These are phyloP conservation scores for Apophysomyces ossiformis DNA, from an alignment of 371 early-diverging fungal species.

Conservation along the genomic window DNA sequence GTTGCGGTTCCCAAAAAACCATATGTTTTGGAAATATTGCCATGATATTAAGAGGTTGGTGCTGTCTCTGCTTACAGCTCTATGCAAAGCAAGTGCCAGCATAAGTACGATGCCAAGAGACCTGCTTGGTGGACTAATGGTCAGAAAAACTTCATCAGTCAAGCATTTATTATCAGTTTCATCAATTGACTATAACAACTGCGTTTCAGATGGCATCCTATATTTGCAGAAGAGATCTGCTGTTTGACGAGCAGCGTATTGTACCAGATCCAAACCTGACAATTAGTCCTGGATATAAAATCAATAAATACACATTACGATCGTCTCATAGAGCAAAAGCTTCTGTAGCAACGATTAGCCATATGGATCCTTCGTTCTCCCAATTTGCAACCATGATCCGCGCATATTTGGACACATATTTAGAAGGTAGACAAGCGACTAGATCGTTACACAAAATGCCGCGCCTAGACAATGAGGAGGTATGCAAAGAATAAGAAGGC, in stretches of 20 bases:
- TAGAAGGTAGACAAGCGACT: neutral
- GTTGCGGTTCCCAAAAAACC: conserved; percentile 13
- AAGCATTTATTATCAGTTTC: neutral
- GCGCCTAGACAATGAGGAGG: conserved; percentile 1
- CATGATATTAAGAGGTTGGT: neutral
- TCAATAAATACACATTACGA: neutral
- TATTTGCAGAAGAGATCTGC: neutral
- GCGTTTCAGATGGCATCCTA: neutral
- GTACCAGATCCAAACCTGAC: neutral
- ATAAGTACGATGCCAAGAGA: conserved; percentile 11
- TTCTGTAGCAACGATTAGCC: neutral
- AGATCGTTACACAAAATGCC: neutral
- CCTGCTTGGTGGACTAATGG: conserved; percentile 4
- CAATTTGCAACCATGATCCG: neutral
- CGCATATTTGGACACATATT: neutral
- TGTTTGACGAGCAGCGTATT: neutral
- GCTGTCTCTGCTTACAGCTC: conserved; percentile 6
- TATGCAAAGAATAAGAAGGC: neutral
- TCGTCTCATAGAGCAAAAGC: neutral
- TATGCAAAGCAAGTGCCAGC: conserved; percentile 5
- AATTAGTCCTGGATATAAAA: neutral
- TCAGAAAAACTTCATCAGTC: conserved; percentile 2
- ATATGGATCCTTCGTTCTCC: neutral
- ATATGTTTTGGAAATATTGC: conserved; percentile 10
- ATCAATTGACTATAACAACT: neutral